phyloP scores from a whole-genome alignment of 2,329 filamentous ascomycete species.

The Diaporthe destruens region DNA sequence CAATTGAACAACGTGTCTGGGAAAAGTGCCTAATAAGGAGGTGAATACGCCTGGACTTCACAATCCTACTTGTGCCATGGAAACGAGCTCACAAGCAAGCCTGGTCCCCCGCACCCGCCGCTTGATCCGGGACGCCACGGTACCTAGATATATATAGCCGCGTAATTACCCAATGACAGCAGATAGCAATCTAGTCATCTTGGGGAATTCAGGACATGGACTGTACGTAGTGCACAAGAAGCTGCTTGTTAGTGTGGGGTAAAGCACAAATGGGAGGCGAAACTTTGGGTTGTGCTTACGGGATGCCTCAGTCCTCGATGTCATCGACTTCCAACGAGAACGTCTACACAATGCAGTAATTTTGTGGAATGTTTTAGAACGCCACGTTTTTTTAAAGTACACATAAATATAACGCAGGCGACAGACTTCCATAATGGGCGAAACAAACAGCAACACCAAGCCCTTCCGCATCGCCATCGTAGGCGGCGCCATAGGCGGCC shows the following conservation, averaged over 20 bases:
- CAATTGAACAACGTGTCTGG: neutral
- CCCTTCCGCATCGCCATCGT: slow-evolving; percentile 39
- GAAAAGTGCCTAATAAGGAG: neutral
- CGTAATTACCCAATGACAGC: slow-evolving; percentile 20
- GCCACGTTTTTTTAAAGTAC: neutral
- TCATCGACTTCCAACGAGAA: neutral
- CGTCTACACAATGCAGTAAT: neutral
- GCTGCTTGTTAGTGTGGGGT: slow-evolving; percentile 9
- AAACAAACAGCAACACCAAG: neutral
- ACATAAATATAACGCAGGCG: neutral
- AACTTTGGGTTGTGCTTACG: slow-evolving; percentile 14
- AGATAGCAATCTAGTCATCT: neutral
- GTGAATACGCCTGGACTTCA: too few relatives aligned
- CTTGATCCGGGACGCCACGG: neutral
- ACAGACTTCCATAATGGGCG: neutral
- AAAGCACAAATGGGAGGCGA: neutral
- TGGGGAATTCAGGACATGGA: neutral
- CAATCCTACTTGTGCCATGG: neutral
- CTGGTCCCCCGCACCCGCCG: neutral
- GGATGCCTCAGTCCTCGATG: neutral
- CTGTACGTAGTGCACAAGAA: slow-evolving; percentile 5
- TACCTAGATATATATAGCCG: neutral
- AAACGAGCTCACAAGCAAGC: neutral
- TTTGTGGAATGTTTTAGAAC: accelerated
- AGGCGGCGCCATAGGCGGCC: slow-evolving; percentile 38